Base-by-base conservation (phyloP, 805 yeast genomes). In the Wickerhamiella bombiphila region DNA sequence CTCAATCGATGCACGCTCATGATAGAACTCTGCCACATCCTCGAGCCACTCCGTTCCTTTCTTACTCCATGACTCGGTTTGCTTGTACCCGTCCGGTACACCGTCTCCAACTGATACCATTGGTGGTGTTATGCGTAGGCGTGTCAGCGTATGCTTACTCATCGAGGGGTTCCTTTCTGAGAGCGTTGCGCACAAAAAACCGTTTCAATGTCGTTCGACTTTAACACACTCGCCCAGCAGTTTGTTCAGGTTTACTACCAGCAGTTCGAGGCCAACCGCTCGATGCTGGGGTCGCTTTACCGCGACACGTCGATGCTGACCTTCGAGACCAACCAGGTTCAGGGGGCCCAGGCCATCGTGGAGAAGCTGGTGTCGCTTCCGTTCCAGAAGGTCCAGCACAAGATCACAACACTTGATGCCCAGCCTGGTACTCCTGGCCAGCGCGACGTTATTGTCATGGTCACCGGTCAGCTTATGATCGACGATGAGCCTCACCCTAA, bases 291-390 rank as follows among this genome's bases (percentile, higher is more conserved):
- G 50, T 79, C 81, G 66, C 72, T 88, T 54, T 88, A 88, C 76
- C 80, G 99, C 59, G 94, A 83, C 44, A 86, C 81, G 59, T 85
- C 96, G 21, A 91, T 91, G 99, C 69, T 91, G 63, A 91, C 98
- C 34, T 91, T 91, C 54, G 98, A 91, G 66, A 76, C 86, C 39
- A 68, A 85, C 42, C 96, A 88, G 68, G 69, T 80, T 48, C 98
- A 88, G 67, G 98, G 99, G 50, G 81, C 93, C 41, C 76, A 78
- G 65, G 78, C 68, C 53, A 91, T 91, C 55, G 85, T 91, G 46
- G 97, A 91, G 66, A 88, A 91, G 60, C 72, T 91, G 49, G 76
- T 74, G 19, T 72, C 85, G 28, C 70, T 91, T 53, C 95, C 95
- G 37, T 91, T 91, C 70, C 78, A 72, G 58, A 85, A 85, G 64